A percentile compares a stretch with the other conserved stretches of the same genome.
phyloP scores from a whole-genome alignment of 2,329 filamentous ascomycete species.

The Paecilomyces fulvus region DNA sequence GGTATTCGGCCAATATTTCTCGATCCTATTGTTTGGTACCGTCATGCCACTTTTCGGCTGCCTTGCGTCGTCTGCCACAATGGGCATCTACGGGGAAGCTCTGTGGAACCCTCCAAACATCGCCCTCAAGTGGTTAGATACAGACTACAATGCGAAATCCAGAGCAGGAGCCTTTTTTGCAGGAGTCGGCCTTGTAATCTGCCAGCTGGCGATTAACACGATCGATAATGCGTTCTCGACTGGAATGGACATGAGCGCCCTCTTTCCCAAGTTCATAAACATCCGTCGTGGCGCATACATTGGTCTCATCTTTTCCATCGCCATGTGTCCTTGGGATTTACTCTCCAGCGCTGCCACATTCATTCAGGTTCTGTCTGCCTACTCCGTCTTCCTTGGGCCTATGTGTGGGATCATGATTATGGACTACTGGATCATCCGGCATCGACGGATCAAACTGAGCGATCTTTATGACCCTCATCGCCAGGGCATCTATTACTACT shows the following conservation, averaged over 20 bases:
- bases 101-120: slow-evolving; percentile 39
- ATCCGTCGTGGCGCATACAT: slow-evolving; percentile 47
- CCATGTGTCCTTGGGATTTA: slow-evolving; percentile 46
- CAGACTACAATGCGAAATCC: slow-evolving; percentile 20
- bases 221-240: slow-evolving; percentile 43
- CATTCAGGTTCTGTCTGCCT: slow-evolving; percentile 39
- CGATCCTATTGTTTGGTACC: slow-evolving; percentile 31
- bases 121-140: slow-evolving; percentile 29
- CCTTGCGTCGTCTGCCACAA: slow-evolving; percentile 24
- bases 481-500: slow-evolving; percentile 37
- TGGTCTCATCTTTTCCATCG: slow-evolving; percentile 36
- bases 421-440: slow-evolving; percentile 27
- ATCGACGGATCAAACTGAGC: slow-evolving; percentile 32
- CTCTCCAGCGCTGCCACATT: slow-evolving; percentile 40
- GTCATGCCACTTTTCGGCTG: slow-evolving; percentile 33
- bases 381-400: slow-evolving; percentile 39
- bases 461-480: slow-evolving; percentile 34
- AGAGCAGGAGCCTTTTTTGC: slow-evolving; percentile 42
- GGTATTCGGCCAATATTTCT: slow-evolving; percentile 34
- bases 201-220: slow-evolving; percentile 39
- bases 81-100: slow-evolving; percentile 25
- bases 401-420: slow-evolving; percentile 27
- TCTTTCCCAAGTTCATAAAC: slow-evolving; percentile 47
- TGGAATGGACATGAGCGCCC: slow-evolving; percentile 48
- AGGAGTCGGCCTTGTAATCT: slow-evolving; percentile 36